Percentiles rank a stretch among this genome's conserved stretches.
These are phyloP conservation scores for Rhodosporidiobolus odoratus DNA, from an alignment of 768 basidiomycete species.

Conservation along the genomic window DNA sequence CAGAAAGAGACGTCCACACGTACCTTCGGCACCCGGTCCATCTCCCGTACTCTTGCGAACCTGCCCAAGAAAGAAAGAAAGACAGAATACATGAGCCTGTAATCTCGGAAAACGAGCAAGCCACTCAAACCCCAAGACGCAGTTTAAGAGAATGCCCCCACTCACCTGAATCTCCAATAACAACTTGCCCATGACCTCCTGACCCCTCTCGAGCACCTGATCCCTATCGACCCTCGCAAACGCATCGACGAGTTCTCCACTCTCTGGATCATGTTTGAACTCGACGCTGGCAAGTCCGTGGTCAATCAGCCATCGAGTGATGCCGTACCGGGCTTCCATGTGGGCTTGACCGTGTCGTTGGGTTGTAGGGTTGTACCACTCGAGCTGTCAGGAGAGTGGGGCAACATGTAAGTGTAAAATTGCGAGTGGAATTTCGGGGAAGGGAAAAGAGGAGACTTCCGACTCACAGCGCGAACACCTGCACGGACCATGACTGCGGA, in stretches of 20 bases:
- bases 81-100: too few relatives aligned
- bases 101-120: too few relatives aligned
- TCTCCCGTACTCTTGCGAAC: neutral
- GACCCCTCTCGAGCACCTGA: conserved; percentile 62
- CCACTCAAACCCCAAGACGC: too few relatives aligned
- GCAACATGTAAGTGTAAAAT: too few relatives aligned
- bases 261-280: conserved; percentile 58
- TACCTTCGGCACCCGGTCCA: neutral
- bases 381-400: conserved; percentile 49
- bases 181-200: conserved; percentile 64
- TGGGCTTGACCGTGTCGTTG: conserved; percentile 64
- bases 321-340: conserved; percentile 82
- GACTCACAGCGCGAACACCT: conserved; percentile 44
- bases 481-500: conserved; percentile 82
- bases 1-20: neutral
- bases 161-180: conserved; percentile 74
- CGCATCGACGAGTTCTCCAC: conserved; percentile 61
- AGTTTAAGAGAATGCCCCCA: too few relatives aligned
- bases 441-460: neutral
- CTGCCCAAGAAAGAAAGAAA: neutral
- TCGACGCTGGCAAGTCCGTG: conserved; percentile 65
- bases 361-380: conserved; percentile 73
- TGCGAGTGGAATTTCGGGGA: too few relatives aligned
- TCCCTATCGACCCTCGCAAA: conserved; percentile 70
- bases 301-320: conserved; percentile 70